A percentile compares a stretch with the other conserved stretches of the same genome.
Conservation (phyloP, 441 rosid species). For the Adansonia madagascariensis region DNA sequence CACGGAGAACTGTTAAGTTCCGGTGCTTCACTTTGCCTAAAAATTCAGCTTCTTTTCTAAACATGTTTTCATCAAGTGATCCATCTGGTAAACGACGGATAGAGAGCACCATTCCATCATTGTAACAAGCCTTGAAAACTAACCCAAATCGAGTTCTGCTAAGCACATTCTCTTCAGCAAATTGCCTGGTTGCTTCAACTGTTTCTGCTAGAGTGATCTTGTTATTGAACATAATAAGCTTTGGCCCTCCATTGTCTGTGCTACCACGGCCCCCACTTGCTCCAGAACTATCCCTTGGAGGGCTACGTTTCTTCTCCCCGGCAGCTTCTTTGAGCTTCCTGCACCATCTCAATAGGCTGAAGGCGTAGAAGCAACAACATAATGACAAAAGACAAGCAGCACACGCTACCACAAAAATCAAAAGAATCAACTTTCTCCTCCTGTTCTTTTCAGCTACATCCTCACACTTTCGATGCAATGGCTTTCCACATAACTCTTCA, state of each 20-base stretch:
- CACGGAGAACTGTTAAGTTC: conserved; percentile 86
- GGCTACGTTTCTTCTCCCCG: conserved; percentile 90
- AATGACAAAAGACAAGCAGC: conserved; percentile 66
- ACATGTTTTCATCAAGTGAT: conserved; percentile 67
- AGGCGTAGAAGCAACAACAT: conserved; percentile 84
- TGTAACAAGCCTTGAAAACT: conserved; percentile 82
- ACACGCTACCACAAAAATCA: conserved; percentile 53
- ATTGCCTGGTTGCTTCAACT: conserved; percentile 80
- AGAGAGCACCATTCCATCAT: conserved; percentile 91
- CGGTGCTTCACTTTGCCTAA: conserved; percentile 86
- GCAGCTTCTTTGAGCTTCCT: conserved; percentile 68
- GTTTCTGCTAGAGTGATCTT: conserved; percentile 90
- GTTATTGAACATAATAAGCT: conserved; percentile 91
- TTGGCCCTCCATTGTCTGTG: conserved; percentile 84
- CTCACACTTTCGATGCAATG: conserved; percentile 57
- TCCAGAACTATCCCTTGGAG: conserved; percentile 81
- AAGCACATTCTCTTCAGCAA: conserved; percentile 92
- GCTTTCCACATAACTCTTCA: conserved; percentile 74
- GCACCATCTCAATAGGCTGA: conserved; percentile 86
- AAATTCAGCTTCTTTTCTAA: conserved; percentile 83
- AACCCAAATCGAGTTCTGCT: conserved; percentile 81
- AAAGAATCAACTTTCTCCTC: conserved; percentile 59
- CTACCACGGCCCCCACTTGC: conserved; percentile 80
- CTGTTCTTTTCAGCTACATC: conserved; percentile 44
- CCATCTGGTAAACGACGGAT: conserved; percentile 76